Evolutionary conservation across 1,284 basidiomycete species (phyloP).

Genomic region (Pascua sp.): DNA sequence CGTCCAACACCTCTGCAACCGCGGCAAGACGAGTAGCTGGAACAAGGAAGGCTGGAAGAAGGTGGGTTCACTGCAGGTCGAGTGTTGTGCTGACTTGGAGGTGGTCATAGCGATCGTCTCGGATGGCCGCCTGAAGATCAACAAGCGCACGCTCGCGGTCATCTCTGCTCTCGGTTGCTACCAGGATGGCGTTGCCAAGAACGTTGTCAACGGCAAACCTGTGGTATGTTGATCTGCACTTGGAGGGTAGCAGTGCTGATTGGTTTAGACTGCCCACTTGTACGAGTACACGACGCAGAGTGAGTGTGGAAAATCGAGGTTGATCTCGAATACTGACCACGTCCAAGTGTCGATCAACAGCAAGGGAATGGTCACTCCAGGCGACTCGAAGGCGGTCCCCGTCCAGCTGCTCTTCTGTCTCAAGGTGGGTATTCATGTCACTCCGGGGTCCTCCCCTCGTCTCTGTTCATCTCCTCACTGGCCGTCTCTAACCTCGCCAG

Average conservation of each 20-base stretch:
- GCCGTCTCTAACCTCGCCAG: too few species aligned
- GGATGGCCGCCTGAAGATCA: conserved; percentile 80
- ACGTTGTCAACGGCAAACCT: conserved; percentile 75
- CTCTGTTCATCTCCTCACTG: too few species aligned
- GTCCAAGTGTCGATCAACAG: conserved; percentile 70
- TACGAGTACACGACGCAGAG: conserved; percentile 92
- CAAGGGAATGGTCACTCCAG: conserved; percentile 68
- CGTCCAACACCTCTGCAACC: conserved; percentile 44
- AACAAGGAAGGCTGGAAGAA: conserved; percentile 97
- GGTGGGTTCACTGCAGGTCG: conserved; percentile 53
- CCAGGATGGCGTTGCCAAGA: conserved; percentile 88
- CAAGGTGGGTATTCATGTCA: conserved; percentile 56
- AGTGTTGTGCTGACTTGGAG: conserved; percentile 44
- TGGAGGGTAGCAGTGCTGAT: too few species aligned
- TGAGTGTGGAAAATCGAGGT: conserved; percentile 46
- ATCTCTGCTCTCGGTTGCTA: conserved; percentile 84
- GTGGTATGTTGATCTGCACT: conserved; percentile 51
- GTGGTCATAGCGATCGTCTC: conserved; percentile 61
- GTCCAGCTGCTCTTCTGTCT: conserved; percentile 92
- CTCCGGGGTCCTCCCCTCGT: too few species aligned
- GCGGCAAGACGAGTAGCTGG: conserved; percentile 74
- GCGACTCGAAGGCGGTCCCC: conserved; percentile 70
- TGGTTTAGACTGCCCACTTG: conserved; percentile 67
- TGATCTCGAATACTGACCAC: conserved; percentile 11
- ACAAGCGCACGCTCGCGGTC: conserved; percentile 75